Percentiles rank a stretch among this genome's conserved stretches.
Conservation (phyloP, 768 basidiomycete species). For the Termitomyces sp. region DNA sequence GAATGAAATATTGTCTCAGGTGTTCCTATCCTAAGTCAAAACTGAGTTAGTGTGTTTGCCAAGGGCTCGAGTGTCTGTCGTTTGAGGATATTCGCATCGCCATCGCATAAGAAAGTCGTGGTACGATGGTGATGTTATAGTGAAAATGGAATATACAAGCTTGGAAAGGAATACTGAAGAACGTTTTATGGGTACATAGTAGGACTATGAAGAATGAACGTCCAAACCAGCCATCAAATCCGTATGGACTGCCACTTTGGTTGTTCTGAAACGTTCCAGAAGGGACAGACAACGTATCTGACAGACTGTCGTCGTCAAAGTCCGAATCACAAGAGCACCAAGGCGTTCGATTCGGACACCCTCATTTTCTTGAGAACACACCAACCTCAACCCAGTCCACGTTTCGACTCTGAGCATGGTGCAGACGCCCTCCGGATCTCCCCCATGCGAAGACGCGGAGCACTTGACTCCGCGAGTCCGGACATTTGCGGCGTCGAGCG, state of each 20-base stretch:
- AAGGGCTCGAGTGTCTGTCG: too few relatives aligned
- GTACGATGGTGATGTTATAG: too few relatives aligned
- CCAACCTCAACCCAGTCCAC: conserved; percentile 75
- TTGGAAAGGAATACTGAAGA: too few relatives aligned
- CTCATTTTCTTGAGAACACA: conserved; percentile 58
- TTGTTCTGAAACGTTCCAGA: conserved; percentile 17
- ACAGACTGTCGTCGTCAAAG: conserved; percentile 24
- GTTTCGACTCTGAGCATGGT: conserved; percentile 62
- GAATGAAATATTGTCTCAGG: too few relatives aligned
- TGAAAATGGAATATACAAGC: too few relatives aligned
- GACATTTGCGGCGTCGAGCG: conserved; percentile 60
- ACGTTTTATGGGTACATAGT: too few relatives aligned
- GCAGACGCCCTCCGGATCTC: conserved; percentile 44
- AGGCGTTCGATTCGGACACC: conserved; percentile 19
- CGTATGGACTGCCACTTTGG: conserved; percentile 7
- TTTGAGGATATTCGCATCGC: too few relatives aligned
- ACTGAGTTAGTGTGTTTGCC: too few relatives aligned
- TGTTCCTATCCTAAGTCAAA: too few relatives aligned
- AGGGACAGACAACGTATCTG: conserved; percentile 24
- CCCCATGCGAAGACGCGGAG: conserved; percentile 50
- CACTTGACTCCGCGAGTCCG: conserved; percentile 61
- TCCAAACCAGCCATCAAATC: conserved; percentile 9
- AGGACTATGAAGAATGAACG: too few relatives aligned
- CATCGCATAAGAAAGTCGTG: too few relatives aligned
- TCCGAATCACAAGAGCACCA: conserved; percentile 17